Conservation (phyloP, 495 filamentous ascomycete genomes). For the Penicillium ochrochloron region DNA sequence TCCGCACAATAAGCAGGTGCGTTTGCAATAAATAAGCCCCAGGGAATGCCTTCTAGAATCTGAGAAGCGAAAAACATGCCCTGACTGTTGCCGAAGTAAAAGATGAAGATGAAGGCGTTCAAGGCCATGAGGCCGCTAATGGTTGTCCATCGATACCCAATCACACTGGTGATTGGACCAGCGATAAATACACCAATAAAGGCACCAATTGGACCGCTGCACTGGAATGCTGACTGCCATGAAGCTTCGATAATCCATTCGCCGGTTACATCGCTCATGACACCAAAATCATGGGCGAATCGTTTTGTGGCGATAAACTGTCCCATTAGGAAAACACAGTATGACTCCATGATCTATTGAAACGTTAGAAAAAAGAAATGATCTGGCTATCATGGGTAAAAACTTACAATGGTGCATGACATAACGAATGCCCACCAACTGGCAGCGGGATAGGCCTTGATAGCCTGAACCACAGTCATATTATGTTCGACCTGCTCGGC, state of each 20-base stretch:
- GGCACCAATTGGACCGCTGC: conserved; percentile 47
- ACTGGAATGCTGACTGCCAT: conserved; percentile 53
- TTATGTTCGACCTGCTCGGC: conserved; percentile 50
- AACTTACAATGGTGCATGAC: conserved; percentile 57
- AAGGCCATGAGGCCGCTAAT: conserved; percentile 46
- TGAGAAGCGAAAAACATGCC: conserved; percentile 49
- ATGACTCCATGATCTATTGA: conserved; percentile 52
- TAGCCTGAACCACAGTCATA: conserved; percentile 54
- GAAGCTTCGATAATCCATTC: conserved; percentile 38
- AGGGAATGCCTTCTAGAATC: conserved; percentile 53
- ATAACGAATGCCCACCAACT: conserved; percentile 57
- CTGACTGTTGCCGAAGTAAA: conserved; percentile 46
- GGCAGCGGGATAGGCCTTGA: conserved; percentile 52
- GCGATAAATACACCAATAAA: conserved; percentile 51
- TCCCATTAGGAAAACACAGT: conserved; percentile 50
- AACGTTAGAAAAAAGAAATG: conserved; percentile 35
- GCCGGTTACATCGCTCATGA: conserved; percentile 21
- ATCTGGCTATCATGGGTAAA: conserved; percentile 26
- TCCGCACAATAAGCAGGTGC: conserved; percentile 51
- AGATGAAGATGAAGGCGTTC: conserved; percentile 53
- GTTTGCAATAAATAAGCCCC: conserved; percentile 55
- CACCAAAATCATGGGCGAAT: conserved; percentile 43
- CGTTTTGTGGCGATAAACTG: conserved; percentile 46
- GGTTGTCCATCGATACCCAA: conserved; percentile 54
- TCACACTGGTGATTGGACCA: conserved; percentile 49